A percentile compares a stretch with the other conserved stretches of the same genome.
Evolutionary conservation across 306 rosid genomes (phyloP).

Genomic region (Abrus precatorius): DNA sequence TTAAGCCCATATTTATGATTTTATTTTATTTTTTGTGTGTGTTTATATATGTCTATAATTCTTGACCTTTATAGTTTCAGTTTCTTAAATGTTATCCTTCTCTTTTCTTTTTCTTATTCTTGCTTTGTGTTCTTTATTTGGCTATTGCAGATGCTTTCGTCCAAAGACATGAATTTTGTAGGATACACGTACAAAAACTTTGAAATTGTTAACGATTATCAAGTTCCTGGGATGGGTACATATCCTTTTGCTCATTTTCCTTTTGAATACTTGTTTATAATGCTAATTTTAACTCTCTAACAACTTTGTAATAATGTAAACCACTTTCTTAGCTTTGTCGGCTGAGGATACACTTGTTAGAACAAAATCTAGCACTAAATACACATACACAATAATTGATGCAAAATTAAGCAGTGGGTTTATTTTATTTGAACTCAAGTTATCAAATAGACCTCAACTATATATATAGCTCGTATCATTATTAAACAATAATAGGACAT

Average conservation of each 20-base stretch:
- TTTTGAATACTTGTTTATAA: not conserved
- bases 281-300: not conserved
- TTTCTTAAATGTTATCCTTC: not conserved
- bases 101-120: not conserved
- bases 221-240: slow-evolving; percentile 95
- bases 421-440: not conserved
- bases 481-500: too few relatives aligned
- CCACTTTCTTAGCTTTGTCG: not conserved
- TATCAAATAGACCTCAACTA: not conserved
- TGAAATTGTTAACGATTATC: slow-evolving; percentile 94
- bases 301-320: not conserved
- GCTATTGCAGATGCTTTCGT: slow-evolving; percentile 86
- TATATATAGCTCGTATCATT: too few relatives aligned
- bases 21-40: not conserved
- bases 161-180: slow-evolving; percentile 93
- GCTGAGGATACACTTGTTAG: not conserved
- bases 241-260: slow-evolving; percentile 26
- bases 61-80: not conserved
- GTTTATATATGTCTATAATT: not conserved
- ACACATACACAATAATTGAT: not conserved
- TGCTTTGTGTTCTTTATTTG: slow-evolving; percentile 32
- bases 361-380: not conserved
- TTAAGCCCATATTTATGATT: not conserved
- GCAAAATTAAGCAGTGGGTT: not conserved
- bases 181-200: slow-evolving; percentile 98